Conservation (phyloP, 2,329 filamentous ascomycete species). For the Trichoderma koningiopsis region DNA sequence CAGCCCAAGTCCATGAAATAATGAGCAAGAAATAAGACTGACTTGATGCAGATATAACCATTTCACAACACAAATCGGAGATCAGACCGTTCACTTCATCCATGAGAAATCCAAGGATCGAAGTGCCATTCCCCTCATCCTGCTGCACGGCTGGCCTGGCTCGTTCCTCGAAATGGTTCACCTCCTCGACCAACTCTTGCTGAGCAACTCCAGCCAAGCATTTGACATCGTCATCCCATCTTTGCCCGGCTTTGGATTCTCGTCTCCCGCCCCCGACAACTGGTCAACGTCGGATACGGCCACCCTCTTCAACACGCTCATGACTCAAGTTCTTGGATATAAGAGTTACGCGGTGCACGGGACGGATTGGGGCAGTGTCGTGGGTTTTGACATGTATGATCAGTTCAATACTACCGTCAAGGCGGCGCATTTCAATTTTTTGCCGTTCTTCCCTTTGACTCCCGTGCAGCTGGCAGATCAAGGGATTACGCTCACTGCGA, state of each 20-base stretch:
- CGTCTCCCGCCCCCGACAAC: conserved; percentile 33
- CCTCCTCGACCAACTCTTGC: conserved; percentile 22
- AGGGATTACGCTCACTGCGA: conserved; percentile 20
- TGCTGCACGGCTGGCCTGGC: conserved; percentile 33
- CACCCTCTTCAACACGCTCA: conserved; percentile 41
- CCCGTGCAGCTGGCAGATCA: conserved; percentile 21
- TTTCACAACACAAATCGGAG: conserved; percentile 28
- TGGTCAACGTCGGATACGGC: conserved; percentile 44
- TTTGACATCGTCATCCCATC: conserved; percentile 36
- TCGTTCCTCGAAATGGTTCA: conserved; percentile 47
- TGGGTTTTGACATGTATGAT: conserved; percentile 29
- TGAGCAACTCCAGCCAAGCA: neutral
- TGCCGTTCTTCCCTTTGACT: conserved; percentile 27
- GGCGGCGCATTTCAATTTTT: conserved; percentile 27
- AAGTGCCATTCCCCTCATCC: conserved; percentile 24
- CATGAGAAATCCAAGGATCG: conserved; percentile 22
- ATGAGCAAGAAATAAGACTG: neutral
- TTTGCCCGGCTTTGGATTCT: conserved; percentile 46
- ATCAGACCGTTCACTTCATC: conserved; percentile 28
- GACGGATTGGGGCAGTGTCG: conserved; percentile 28
- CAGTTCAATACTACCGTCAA: conserved; percentile 26
- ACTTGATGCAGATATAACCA: conserved; percentile 15
- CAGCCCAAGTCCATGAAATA: neutral
- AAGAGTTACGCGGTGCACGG: conserved; percentile 29
- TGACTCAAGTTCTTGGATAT: conserved; percentile 44